Percentiles rank a stretch among this genome's conserved stretches.
Conservation (phyloP, 225 moss, liverwort and hornwort genomes). For the Straminergon stramineum region DNA sequence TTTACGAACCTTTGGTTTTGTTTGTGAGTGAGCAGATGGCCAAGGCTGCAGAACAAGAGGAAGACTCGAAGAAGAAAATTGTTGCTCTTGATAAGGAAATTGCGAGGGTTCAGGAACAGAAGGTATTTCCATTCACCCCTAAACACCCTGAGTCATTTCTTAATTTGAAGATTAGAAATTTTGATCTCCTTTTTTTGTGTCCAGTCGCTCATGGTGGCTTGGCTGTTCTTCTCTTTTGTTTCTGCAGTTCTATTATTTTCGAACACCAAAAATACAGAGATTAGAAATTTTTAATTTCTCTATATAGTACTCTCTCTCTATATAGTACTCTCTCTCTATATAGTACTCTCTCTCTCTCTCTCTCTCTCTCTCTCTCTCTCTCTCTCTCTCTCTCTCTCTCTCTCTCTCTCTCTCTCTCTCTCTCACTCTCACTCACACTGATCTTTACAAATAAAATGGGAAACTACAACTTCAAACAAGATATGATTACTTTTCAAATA, state of each 20-base stretch:
- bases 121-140: conserved; percentile 25
- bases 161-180: neutral
- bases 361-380: too few relatives aligned
- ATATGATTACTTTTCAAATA: neutral
- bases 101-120: conserved; percentile 55
- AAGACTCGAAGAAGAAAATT: conserved; percentile 65
- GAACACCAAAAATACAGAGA: neutral
- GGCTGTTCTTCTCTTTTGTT: neutral
- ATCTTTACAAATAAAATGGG: neutral
- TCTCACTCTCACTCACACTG: neutral
- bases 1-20: neutral
- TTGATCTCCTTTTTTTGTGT: neutral
- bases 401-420: too few relatives aligned
- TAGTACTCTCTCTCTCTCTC: too few relatives aligned
- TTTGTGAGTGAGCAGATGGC: conserved; percentile 41
- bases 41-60: conserved; percentile 62
- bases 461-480: too few relatives aligned
- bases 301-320: neutral
- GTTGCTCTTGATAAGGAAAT: conserved; percentile 49
- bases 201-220: neutral
- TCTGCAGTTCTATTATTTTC: neutral
- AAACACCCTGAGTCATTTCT: neutral
- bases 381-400: too few relatives aligned
- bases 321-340: too few relatives aligned
- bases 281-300: neutral